phyloP scores from a whole-genome alignment of 768 basidiomycete species.

The Cystofilobasidium ferigula region DNA sequence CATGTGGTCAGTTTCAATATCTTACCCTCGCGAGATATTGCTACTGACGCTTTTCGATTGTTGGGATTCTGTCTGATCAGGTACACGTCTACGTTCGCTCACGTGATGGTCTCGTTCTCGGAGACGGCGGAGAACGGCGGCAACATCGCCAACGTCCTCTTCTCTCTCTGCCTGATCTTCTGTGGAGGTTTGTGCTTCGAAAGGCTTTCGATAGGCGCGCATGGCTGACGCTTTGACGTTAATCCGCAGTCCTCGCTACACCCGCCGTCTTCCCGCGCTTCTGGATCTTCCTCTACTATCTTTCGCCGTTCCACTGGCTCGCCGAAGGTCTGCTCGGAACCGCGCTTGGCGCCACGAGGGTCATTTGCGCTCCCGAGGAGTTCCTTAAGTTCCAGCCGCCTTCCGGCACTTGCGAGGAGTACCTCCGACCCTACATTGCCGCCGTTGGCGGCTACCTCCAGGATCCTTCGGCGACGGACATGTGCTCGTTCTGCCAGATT shows the following conservation, averaged over 20 bases:
- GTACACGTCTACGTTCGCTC: slow-evolving; percentile 37
- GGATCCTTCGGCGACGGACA: slow-evolving; percentile 50
- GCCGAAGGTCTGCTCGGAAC: slow-evolving; percentile 26
- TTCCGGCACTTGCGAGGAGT: slow-evolving; percentile 54
- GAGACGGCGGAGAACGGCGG: slow-evolving; percentile 39
- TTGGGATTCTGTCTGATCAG: no score
- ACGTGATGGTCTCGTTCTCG: slow-evolving; percentile 39
- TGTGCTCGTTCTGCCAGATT: slow-evolving; percentile 57
- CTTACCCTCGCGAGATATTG: neutral
- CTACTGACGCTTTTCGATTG: slow-evolving; percentile 29
- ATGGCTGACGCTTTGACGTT: no score
- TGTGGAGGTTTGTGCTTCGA: no score
- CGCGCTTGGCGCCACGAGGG: slow-evolving; percentile 31
- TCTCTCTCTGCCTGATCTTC: slow-evolving; percentile 42
- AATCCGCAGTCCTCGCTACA: slow-evolving; percentile 35
- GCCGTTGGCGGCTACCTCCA: slow-evolving; percentile 59
- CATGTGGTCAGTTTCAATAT: slow-evolving; percentile 28
- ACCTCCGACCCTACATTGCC: slow-evolving; percentile 56
- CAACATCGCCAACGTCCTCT: slow-evolving; percentile 42
- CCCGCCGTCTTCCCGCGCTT: slow-evolving; percentile 34
- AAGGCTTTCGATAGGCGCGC: no score
- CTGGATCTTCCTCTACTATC: slow-evolving; percentile 36
- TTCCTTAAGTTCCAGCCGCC: slow-evolving; percentile 55
- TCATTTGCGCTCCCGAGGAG: slow-evolving; percentile 28
- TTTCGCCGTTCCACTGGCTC: slow-evolving; percentile 36